These are phyloP conservation scores for Citrus medica DNA, from an alignment of 345 rosid species.

Conservation along the genomic window DNA sequence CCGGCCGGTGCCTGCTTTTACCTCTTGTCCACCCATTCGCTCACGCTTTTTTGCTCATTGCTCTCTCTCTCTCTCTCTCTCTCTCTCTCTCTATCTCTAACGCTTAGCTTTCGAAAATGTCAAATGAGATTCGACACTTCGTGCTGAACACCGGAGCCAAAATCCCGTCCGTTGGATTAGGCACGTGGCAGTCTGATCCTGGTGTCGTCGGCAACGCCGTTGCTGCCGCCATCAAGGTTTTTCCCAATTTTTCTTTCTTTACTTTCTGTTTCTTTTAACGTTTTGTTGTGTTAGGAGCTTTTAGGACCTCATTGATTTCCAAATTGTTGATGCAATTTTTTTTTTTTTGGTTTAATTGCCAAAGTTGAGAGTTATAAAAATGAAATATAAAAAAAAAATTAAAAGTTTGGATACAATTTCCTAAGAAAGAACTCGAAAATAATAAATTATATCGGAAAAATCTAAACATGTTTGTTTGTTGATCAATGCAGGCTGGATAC, in stretches of 20 bases:
- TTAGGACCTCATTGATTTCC: too few species aligned
- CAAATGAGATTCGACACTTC: conserved; percentile 25
- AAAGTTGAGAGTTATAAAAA: too few species aligned
- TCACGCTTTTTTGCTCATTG: background rate
- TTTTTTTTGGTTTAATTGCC: too few species aligned
- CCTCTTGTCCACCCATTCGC: background rate
- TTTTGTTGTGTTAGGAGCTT: background rate
- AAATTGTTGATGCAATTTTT: too few species aligned
- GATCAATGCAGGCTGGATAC: conserved; percentile 56
- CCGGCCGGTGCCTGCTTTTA: too few species aligned
- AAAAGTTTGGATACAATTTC: too few species aligned
- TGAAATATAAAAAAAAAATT: too few species aligned
- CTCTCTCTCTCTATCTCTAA: too few species aligned
- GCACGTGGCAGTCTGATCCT: conserved; percentile 47
- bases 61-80: too few species aligned
- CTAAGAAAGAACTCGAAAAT: too few species aligned
- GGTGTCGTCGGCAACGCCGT: conserved; percentile 46
- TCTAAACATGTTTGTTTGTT: background rate
- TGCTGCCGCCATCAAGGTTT: conserved; percentile 46
- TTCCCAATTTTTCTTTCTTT: background rate
- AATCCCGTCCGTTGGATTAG: conserved; percentile 49
- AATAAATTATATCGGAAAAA: background rate
- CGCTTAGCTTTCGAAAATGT: conserved; percentile 19
- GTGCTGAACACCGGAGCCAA: conserved; percentile 51
- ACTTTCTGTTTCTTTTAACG: too few species aligned